Evolutionary conservation across 208 protist species (phyloP).

Genomic region (Leishmania major): DNA sequence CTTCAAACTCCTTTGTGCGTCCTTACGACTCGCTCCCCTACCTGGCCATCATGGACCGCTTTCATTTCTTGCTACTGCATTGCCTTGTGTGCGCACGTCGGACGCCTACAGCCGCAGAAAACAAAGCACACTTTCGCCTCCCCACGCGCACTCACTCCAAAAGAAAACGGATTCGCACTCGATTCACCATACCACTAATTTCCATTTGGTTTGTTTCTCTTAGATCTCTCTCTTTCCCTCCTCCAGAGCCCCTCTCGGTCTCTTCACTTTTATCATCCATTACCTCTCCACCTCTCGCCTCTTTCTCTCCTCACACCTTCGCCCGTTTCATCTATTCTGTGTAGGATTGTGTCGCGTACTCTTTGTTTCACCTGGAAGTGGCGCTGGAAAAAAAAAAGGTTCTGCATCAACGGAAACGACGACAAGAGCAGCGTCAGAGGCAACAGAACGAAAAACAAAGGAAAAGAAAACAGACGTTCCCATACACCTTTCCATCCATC

Average conservation of each 20-base stretch:
- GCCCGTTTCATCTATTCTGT: background rate
- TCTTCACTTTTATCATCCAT: slow-evolving; percentile 8
- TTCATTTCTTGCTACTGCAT: background rate
- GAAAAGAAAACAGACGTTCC: background rate
- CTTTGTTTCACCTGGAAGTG: background rate
- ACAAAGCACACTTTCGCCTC: background rate
- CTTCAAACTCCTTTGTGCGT: background rate
- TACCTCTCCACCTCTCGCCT: background rate
- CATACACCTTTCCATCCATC: background rate
- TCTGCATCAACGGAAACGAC: background rate
- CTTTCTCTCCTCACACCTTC: background rate
- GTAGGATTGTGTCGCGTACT: slow-evolving; percentile 6
- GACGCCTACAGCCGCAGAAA: background rate
- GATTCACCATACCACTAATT: background rate
- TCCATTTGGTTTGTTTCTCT: slow-evolving; percentile 1
- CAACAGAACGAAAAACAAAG: background rate
- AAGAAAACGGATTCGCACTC: background rate
- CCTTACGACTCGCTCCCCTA: background rate
- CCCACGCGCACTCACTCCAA: background rate
- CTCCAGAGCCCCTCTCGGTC: slow-evolving; percentile 1
- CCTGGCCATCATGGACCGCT: background rate
- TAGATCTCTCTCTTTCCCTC: slow-evolving; percentile 7
- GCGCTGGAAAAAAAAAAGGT: background rate
- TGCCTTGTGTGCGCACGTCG: background rate
- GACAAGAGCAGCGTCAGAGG: background rate